Evolutionary conservation across 1,284 basidiomycete genomes (phyloP), one percentile per base, ranked within the genome.

Genomic region (Malassezia pachydermatis): DNA sequence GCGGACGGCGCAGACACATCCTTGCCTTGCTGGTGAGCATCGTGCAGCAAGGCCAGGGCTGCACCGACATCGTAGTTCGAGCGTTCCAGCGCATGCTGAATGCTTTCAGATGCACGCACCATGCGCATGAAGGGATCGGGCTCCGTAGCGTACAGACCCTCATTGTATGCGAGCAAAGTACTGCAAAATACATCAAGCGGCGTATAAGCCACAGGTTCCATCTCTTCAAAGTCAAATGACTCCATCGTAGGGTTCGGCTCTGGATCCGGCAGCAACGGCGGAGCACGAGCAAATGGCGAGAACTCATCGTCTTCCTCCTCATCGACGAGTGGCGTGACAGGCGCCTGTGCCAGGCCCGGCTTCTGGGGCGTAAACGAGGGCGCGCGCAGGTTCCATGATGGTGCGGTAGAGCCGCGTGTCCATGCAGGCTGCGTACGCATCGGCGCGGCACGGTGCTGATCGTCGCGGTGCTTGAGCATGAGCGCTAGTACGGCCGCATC

Each of bases 51-150:
- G 2, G 82, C 83, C 84, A 95, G 90, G 8, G 90, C 83, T 30
- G 80, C 79, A 63, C 95, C 88, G 67, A 96, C 92, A 62, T 96
- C 90, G 70, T 86, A 96, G 1, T 81, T 85, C 55, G 86, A 83
- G 43, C 79, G 78, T 24, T 82, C 81, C 5, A 95, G 78, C 0
- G 88, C 88, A 51, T 92, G 87, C 73, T 95, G 54, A 28, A 56
- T 43, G 29, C 27, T 23, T 17, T 41, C 40, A 25, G 50, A 39
- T 13, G 49, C 32, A 11, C n/a, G 20, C 16, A 28, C 23, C 28
- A 34, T 17, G 29, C 41, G 41, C n/a, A 6, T 8, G n/a, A 28
- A 17, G 3, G 27, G 24, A 17, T 30, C 34, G n/a, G 24, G n/a
- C 6, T 24, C 11, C 22, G 34, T 40, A 22, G 22, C 22, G 43